phyloP scores from a whole-genome alignment of 352 stramenopile species.

The Aphanomyces euteiches region DNA sequence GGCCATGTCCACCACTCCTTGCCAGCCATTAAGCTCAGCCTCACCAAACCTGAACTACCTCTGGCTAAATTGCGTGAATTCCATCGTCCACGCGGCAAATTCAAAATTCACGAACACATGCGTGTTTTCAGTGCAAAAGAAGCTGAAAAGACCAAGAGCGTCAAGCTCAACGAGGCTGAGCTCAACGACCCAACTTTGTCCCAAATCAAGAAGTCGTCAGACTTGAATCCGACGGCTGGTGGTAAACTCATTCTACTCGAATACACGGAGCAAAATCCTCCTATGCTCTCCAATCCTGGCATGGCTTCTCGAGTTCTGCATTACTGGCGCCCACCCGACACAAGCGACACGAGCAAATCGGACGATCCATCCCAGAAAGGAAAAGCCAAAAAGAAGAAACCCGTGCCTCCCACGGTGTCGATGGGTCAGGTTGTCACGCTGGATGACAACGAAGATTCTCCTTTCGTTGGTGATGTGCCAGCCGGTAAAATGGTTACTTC shows the following conservation, averaged over 20 bases:
- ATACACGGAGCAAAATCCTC: slow-evolving; percentile 79
- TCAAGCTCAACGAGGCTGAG: slow-evolving; percentile 21
- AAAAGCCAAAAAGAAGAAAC: slow-evolving; percentile 61
- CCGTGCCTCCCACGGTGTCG: slow-evolving; percentile 70
- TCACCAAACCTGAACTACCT: slow-evolving; percentile 79
- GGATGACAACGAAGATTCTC: slow-evolving; percentile 71
- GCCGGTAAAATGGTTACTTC: slow-evolving; percentile 68
- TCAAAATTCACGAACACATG: slow-evolving; percentile 81
- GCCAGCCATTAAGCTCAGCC: slow-evolving; percentile 80
- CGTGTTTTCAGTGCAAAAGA: slow-evolving; percentile 55
- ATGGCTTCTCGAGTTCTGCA: slow-evolving; percentile 83
- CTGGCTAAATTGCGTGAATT: slow-evolving; percentile 80
- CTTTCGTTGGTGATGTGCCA: slow-evolving; percentile 79
- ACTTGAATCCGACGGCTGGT: slow-evolving; percentile 66
- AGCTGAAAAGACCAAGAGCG: slow-evolving; percentile 54
- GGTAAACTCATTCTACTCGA: slow-evolving; percentile 79
- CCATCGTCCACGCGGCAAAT: slow-evolving; percentile 75
- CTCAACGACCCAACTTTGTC: slow-evolving; percentile 28
- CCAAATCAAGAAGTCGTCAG: slow-evolving; percentile 85
- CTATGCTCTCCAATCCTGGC: slow-evolving; percentile 73
- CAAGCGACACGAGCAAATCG: slow-evolving; percentile 26
- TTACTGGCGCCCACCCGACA: slow-evolving; percentile 73
- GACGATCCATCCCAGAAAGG: slow-evolving; percentile 55
- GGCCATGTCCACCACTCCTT: slow-evolving; percentile 79
- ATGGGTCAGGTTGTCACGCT: slow-evolving; percentile 83